These are phyloP conservation scores for Aspergillus clavatus DNA, from an alignment of 2,329 filamentous ascomycete genomes.

Conservation along the genomic window DNA sequence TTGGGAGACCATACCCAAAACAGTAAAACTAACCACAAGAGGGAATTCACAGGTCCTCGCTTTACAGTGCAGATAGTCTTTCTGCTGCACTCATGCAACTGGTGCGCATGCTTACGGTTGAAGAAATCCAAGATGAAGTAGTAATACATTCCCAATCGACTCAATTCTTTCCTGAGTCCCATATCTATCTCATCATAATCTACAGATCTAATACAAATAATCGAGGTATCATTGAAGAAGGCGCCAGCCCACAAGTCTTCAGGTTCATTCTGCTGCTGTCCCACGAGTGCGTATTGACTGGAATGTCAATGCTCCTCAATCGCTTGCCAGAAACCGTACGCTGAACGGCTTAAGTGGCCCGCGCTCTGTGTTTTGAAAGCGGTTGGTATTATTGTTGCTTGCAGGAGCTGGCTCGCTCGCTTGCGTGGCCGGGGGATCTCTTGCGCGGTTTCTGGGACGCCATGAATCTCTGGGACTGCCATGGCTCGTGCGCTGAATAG, in stretches of 20 bases:
- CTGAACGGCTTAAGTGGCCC: neutral
- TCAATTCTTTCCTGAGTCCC: neutral
- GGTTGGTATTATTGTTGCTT: too few species aligned
- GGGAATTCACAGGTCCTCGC: neutral
- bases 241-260: neutral
- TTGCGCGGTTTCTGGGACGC: neutral
- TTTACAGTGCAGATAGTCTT: too few species aligned
- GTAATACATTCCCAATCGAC: neutral
- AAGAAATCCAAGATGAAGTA: neutral
- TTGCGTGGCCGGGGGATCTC: too few species aligned
- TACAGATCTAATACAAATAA: neutral
- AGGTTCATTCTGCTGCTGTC: neutral
- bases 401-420: too few species aligned
- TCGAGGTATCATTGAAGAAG: neutral
- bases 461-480: neutral
- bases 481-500: constrained; percentile 9
- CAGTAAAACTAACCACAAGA: neutral
- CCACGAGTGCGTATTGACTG: neutral
- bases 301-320: neutral
- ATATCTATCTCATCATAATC: neutral
- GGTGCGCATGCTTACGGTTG: too few species aligned
- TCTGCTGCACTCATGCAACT: too few species aligned
- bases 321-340: neutral
- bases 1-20: neutral
- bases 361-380: neutral